Conservation (phyloP, 2,329 filamentous ascomycete species). For the Fusarium torreyae region DNA sequence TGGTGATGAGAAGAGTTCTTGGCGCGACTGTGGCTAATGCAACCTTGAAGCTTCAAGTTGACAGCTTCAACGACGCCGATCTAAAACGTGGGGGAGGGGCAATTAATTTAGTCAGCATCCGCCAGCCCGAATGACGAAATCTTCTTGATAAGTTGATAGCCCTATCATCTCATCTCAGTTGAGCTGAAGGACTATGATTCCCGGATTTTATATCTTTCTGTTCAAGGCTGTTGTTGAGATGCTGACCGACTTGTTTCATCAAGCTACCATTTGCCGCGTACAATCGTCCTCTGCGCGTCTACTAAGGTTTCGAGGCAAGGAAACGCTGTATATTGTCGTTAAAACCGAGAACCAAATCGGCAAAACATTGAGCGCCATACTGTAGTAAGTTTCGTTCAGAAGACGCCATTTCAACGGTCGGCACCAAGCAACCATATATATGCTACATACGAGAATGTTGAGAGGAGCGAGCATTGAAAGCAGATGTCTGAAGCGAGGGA, state of each 20-base stretch:
- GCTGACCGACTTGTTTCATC: too few species aligned
- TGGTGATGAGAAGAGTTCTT: background rate
- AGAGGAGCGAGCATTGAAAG: background rate
- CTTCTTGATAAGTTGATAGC: slow-evolving; percentile 2
- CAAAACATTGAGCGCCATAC: slow-evolving; percentile 23
- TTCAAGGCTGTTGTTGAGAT: too few species aligned
- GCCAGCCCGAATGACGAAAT: slow-evolving; percentile 43
- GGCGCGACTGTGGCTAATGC: background rate
- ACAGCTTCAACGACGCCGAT: slow-evolving; percentile 13
- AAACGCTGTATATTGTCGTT: too few species aligned
- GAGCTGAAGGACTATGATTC: too few species aligned
- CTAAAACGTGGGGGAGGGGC: slow-evolving; percentile 40
- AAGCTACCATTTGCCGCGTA: too few species aligned
- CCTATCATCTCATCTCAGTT: background rate
- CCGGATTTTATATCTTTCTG: too few species aligned
- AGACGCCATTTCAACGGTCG: background rate
- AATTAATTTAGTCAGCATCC: slow-evolving; percentile 44
- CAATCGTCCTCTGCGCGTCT: too few species aligned
- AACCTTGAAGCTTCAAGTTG: slow-evolving; percentile 23
- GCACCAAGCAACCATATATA: background rate
- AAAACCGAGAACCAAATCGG: too few species aligned
- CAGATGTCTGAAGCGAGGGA: background rate
- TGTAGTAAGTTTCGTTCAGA: slow-evolving; percentile 7
- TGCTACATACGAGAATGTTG: background rate
- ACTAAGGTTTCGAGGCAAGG: too few species aligned